phyloP scores from a whole-genome alignment of 352 stramenopile genomes.

The Globisporangium echinulatum region DNA sequence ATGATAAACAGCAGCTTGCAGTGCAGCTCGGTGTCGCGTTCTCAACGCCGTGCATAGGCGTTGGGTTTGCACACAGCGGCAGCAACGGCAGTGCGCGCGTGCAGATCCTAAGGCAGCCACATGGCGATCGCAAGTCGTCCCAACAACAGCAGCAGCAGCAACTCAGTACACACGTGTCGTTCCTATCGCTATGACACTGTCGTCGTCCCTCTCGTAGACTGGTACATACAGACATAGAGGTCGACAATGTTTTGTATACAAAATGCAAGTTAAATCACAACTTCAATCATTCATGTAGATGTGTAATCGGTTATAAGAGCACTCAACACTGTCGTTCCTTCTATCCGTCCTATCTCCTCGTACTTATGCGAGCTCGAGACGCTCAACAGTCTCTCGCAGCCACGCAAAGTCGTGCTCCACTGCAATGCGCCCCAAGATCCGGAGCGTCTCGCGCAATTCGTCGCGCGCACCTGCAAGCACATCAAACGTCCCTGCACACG shows the following conservation, averaged over 20 bases:
- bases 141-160: not conserved
- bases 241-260: not conserved
- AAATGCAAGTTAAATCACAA: not conserved
- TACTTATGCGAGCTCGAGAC: slow-evolving; percentile 27
- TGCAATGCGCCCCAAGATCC: slow-evolving; percentile 53
- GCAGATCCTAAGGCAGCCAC: slow-evolving; percentile 39
- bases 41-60: slow-evolving; percentile 61
- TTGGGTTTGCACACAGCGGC: slow-evolving; percentile 36
- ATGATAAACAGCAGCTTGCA: not conserved
- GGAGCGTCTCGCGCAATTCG: slow-evolving; percentile 50
- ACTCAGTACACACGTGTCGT: slow-evolving; percentile 5
- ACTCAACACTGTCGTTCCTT: not conserved
- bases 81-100: slow-evolving; percentile 19
- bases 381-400: slow-evolving; percentile 63
- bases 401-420: slow-evolving; percentile 64
- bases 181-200: not conserved
- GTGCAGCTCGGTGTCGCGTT: slow-evolving; percentile 55
- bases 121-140: not conserved
- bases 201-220: not conserved
- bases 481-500: slow-evolving; percentile 67
- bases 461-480: slow-evolving; percentile 26
- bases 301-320: no score
- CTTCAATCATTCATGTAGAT: no score
- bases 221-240: not conserved
- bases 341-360: not conserved